Evolutionary conservation across 1,284 basidiomycete species (phyloP).

Genomic region (Psilocybe mexicana): DNA sequence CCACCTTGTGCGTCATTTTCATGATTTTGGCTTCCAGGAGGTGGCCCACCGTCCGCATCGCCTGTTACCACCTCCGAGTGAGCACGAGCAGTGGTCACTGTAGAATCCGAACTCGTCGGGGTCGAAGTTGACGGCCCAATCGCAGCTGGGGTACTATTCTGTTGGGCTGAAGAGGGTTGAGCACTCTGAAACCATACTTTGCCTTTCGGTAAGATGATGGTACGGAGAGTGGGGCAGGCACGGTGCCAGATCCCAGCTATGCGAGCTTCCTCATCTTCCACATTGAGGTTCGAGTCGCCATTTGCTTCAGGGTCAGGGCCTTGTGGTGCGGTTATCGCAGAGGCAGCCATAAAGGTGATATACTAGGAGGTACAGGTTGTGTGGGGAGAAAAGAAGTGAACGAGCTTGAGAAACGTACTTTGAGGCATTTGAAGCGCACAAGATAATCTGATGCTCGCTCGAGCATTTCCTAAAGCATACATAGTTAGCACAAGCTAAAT

Average conservation of each 20-base stretch:
- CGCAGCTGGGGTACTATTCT: background rate
- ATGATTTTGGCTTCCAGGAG: too few species aligned
- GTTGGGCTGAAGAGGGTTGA: background rate
- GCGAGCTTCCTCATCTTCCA: conserved; percentile 30
- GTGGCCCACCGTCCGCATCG: too few species aligned
- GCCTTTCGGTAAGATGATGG: conserved; percentile 41
- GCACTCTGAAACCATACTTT: conserved; percentile 42
- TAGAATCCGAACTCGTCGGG: too few species aligned
- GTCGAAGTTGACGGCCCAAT: too few species aligned
- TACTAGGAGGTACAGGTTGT: conserved; percentile 26
- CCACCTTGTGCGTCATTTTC: too few species aligned
- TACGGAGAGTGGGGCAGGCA: conserved; percentile 39
- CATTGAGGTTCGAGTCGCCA: background rate
- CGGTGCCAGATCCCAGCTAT: conserved; percentile 41
- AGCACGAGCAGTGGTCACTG: too few species aligned
- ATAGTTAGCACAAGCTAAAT: background rate
- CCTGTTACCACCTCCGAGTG: too few species aligned
- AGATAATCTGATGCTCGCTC: conserved; percentile 26
- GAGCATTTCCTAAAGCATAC: conserved; percentile 22
- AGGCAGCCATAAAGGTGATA: conserved; percentile 39
- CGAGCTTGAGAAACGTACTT: conserved; percentile 22
- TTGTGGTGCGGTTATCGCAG: background rate
- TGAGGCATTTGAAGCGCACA: conserved; percentile 31
- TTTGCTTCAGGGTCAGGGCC: background rate
- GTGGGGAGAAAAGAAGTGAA: background rate